A percentile compares a stretch with the other conserved stretches of the same genome.
Evolutionary conservation across 768 basidiomycete genomes (phyloP).

Genomic region (Cyathus striatus): DNA sequence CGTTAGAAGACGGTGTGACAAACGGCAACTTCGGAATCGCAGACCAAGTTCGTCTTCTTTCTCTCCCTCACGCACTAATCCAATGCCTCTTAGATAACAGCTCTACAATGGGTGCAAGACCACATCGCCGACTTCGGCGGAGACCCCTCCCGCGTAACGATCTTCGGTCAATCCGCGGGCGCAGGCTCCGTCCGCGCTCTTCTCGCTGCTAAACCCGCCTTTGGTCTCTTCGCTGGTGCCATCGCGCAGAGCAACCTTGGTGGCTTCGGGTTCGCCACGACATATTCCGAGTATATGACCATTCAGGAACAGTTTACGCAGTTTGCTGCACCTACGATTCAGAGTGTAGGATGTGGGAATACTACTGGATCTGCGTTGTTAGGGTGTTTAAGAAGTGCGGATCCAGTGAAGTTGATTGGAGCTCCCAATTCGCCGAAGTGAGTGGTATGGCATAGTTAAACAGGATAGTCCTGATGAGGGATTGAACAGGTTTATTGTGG

Average conservation of each 20-base stretch:
- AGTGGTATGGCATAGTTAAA: too few species aligned
- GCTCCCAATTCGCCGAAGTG: too few species aligned
- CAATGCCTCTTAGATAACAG: constrained; percentile 17
- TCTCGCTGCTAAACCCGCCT: constrained; percentile 26
- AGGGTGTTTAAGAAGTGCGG: too few species aligned
- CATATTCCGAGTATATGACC: constrained; percentile 45
- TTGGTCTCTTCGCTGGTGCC: constrained; percentile 33
- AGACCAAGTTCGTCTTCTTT: constrained; percentile 29
- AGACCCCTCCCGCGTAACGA: constrained; percentile 45
- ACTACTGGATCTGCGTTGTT: too few species aligned
- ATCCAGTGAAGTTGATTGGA: too few species aligned
- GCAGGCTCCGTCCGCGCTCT: constrained; percentile 37
- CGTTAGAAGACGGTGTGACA: constrained; percentile 33
- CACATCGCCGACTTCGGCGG: constrained; percentile 55
- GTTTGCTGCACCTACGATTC: constrained; percentile 29
- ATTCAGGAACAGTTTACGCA: constrained; percentile 30
- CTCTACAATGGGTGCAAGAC: constrained; percentile 39
- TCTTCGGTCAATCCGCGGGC: constrained; percentile 53
- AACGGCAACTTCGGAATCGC: constrained; percentile 43
- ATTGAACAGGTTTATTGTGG: constrained; percentile 35
- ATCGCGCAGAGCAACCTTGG: constrained; percentile 43
- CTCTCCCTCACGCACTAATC: not conserved
- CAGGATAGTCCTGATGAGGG: too few species aligned
- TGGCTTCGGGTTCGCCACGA: constrained; percentile 41
- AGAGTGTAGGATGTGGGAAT: constrained; percentile 33